Conservation (phyloP, 139 green algal genomes). For the Micractinium sp. region DNA sequence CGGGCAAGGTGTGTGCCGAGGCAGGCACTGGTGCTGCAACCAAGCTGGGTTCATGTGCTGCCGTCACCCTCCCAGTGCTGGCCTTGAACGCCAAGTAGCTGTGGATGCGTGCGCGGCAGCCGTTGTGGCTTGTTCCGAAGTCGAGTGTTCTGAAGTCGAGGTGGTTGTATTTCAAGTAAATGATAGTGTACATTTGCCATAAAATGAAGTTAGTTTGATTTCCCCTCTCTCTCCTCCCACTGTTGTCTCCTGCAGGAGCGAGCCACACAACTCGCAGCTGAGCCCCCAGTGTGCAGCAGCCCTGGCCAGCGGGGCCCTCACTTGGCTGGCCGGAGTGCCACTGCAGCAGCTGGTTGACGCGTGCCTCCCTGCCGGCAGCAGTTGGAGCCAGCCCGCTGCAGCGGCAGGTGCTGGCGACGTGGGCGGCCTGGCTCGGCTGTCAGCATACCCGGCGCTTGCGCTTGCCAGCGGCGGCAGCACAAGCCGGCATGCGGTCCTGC, state of each 20-base stretch:
- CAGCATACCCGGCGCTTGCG: constrained; percentile 31
- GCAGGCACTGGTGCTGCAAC: neutral
- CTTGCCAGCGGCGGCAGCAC: constrained; percentile 18
- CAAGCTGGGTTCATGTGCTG: too few species aligned
- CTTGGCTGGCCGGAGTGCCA: constrained; percentile 16
- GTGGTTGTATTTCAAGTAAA: too few species aligned
- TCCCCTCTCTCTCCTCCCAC: neutral
- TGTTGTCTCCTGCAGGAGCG: neutral
- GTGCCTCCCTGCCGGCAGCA: neutral
- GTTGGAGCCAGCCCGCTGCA: neutral
- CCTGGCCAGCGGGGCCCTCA: neutral
- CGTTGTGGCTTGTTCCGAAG: too few species aligned
- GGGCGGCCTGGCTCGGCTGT: neutral
- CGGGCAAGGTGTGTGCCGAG: neutral
- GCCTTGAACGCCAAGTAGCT: too few species aligned
- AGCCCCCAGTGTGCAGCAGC: constrained; percentile 16
- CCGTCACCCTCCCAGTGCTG: too few species aligned
- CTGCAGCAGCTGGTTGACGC: constrained; percentile 13
- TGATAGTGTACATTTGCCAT: too few species aligned
- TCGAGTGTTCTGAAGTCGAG: too few species aligned
- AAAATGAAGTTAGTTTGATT: too few species aligned
- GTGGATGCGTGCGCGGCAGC: too few species aligned
- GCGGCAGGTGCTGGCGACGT: constrained; percentile 1
- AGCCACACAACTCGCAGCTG: neutral
- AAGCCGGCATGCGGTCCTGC: constrained; percentile 2